Evolutionary conservation across 345 rosid species (phyloP).

Genomic region (Populus nigra): DNA sequence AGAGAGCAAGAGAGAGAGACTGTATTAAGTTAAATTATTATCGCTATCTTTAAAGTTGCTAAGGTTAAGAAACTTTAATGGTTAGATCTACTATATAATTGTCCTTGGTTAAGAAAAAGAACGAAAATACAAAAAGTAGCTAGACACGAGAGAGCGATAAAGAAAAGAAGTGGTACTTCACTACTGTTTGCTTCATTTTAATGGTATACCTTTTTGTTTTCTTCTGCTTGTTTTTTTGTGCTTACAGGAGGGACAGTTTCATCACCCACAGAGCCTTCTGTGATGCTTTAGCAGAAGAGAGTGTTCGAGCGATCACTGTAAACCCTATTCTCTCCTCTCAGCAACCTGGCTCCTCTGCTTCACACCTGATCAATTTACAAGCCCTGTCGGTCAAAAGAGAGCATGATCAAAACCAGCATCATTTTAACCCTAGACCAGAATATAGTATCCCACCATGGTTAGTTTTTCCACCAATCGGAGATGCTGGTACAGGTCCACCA

Average conservation of each 20-base stretch:
- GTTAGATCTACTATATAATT: slow-evolving; percentile 20
- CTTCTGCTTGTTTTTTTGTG: slow-evolving; percentile 19
- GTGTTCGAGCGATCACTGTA: slow-evolving; percentile 29
- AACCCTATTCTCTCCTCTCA: slow-evolving; percentile 25
- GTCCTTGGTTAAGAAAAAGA: slow-evolving; percentile 25
- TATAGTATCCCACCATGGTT: slow-evolving; percentile 29
- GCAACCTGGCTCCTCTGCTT: slow-evolving; percentile 21
- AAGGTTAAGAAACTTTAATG: slow-evolving; percentile 19
- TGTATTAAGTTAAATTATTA: neutral
- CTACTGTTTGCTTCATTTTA: slow-evolving; percentile 20
- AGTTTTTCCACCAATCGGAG: slow-evolving; percentile 10
- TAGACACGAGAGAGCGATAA: slow-evolving; percentile 10
- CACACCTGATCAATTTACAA: slow-evolving; percentile 22
- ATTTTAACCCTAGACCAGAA: slow-evolving; percentile 14
- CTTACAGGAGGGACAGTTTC: slow-evolving; percentile 63
- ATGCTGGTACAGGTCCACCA: slow-evolving; percentile 1
- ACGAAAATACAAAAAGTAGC: slow-evolving; percentile 32
- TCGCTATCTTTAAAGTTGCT: slow-evolving; percentile 1
- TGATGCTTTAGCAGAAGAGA: slow-evolving; percentile 52
- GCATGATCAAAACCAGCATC: slow-evolving; percentile 25
- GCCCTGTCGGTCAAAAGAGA: slow-evolving; percentile 38
- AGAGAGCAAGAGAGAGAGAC: neutral
- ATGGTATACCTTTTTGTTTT: slow-evolving; percentile 36
- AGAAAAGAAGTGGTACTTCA: neutral
- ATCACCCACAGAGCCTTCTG: slow-evolving; percentile 69